Conservation (phyloP, 345 rosid genomes). For the Pistacia vera region DNA sequence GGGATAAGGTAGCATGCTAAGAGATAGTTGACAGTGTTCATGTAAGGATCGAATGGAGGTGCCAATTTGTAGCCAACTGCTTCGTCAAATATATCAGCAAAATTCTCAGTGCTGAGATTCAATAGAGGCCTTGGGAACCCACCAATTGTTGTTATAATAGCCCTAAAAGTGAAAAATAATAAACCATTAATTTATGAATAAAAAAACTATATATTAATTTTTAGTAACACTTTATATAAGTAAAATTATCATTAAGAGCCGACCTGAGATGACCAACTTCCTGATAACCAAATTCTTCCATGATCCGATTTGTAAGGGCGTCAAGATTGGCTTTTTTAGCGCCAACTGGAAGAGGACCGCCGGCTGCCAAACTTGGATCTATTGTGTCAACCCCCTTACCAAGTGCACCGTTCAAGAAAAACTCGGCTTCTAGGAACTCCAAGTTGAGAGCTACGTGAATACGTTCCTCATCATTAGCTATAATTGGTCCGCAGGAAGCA, state of each 20-base stretch:
- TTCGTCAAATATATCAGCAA: constrained; percentile 47
- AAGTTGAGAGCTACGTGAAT: constrained; percentile 58
- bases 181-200: too few relatives aligned
- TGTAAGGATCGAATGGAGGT: constrained; percentile 74
- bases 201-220: too few relatives aligned
- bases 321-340: constrained; percentile 61
- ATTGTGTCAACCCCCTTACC: constrained; percentile 59
- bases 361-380: constrained; percentile 43
- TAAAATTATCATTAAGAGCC: not conserved
- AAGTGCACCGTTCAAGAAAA: constrained; percentile 45
- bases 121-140: constrained; percentile 61
- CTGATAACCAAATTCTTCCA: constrained; percentile 66
- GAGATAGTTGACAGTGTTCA: constrained; percentile 49
- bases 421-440: constrained; percentile 33
- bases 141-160: constrained; percentile 50
- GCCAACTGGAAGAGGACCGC: constrained; percentile 65
- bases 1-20: constrained; percentile 63
- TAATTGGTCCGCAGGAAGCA: constrained; percentile 30
- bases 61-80: constrained; percentile 47
- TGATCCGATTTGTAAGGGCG: constrained; percentile 32
- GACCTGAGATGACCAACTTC: constrained; percentile 81
- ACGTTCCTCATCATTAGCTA: constrained; percentile 46
- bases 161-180: constrained; percentile 33
- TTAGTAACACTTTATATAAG: not conserved
- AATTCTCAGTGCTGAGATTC: constrained; percentile 45